Conservation (phyloP, 2,329 filamentous ascomycete genomes). For the Fusarium miscanthi region DNA sequence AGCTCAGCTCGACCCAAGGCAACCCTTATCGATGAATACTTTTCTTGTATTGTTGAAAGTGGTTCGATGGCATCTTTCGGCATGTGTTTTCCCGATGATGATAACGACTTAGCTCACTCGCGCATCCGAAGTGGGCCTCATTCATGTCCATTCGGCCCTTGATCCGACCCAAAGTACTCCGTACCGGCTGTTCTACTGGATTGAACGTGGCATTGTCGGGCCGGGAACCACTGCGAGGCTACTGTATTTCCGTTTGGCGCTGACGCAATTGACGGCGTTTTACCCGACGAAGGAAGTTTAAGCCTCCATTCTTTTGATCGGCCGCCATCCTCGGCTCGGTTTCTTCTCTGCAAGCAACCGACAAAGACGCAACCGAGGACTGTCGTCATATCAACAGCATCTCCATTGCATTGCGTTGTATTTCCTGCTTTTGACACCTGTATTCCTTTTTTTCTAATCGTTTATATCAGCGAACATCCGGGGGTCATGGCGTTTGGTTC, state of each 20-base stretch:
- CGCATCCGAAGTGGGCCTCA: conserved; percentile 24
- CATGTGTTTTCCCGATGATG: conserved; percentile 19
- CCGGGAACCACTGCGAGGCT: not conserved
- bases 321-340: conserved; percentile 11
- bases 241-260: conserved; percentile 9
- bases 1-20: conserved; percentile 7
- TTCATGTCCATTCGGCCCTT: conserved; percentile 18
- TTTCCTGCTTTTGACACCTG: not conserved
- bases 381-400: conserved; percentile 20
- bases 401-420: not conserved
- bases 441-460: not conserved
- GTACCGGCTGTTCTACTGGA: not conserved
- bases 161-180: conserved; percentile 2
- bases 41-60: conserved; percentile 20
- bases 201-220: conserved; percentile 6
- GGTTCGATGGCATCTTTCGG: conserved; percentile 38
- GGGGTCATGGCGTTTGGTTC: conserved; percentile 25
- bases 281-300: not conserved
- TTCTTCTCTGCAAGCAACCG: conserved; percentile 17
- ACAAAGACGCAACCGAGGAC: conserved; percentile 3
- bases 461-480: conserved; percentile 23
- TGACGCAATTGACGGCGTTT: conserved; percentile 1
- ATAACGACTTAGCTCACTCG: not conserved
- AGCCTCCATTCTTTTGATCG: conserved; percentile 1
- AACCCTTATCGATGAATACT: conserved; percentile 13